Evolutionary conservation across 805 yeast species (phyloP).

Genomic region (Blastobotrys muscicola): DNA sequence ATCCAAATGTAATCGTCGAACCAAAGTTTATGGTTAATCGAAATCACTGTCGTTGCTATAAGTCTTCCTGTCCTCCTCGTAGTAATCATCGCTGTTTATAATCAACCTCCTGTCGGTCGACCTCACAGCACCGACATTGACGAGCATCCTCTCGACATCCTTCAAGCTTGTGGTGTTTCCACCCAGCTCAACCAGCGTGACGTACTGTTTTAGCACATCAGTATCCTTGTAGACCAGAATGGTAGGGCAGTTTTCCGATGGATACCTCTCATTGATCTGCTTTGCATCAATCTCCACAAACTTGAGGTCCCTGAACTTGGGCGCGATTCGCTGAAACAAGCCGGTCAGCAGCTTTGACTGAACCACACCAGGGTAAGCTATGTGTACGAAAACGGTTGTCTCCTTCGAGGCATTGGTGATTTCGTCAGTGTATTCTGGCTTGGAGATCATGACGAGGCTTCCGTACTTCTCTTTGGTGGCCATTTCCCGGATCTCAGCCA

Average conservation of each 20-base stretch:
- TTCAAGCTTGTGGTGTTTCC: slow-evolving; percentile 63
- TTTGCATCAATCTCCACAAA: slow-evolving; percentile 87
- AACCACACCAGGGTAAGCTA: slow-evolving; percentile 49
- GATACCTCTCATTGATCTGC: slow-evolving; percentile 88
- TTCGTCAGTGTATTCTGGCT: slow-evolving; percentile 80
- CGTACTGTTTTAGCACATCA: slow-evolving; percentile 67
- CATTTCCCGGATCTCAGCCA: slow-evolving; percentile 60
- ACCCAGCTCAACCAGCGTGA: slow-evolving; percentile 73
- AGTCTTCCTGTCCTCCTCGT: slow-evolving; percentile 1
- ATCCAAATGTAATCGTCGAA: no score
- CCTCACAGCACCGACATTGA: slow-evolving; percentile 55
- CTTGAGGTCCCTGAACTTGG: slow-evolving; percentile 69
- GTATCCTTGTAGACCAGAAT: slow-evolving; percentile 70
- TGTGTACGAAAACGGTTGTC: slow-evolving; percentile 58
- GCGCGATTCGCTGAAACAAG: slow-evolving; percentile 49
- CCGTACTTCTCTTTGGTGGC: slow-evolving; percentile 58
- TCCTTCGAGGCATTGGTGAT: slow-evolving; percentile 72
- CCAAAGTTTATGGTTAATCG: no score
- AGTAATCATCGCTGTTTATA: slow-evolving; percentile 40
- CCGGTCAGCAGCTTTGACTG: slow-evolving; percentile 67
- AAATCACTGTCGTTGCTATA: neutral
- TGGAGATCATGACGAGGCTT: slow-evolving; percentile 62
- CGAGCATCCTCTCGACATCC: slow-evolving; percentile 69
- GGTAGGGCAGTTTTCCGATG: slow-evolving; percentile 87
- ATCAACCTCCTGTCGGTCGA: slow-evolving; percentile 58